Evolutionary conservation across 352 stramenopile genomes (phyloP), one percentile per base, ranked within the genome.

Genomic region (Globisporangium paddicum): DNA sequence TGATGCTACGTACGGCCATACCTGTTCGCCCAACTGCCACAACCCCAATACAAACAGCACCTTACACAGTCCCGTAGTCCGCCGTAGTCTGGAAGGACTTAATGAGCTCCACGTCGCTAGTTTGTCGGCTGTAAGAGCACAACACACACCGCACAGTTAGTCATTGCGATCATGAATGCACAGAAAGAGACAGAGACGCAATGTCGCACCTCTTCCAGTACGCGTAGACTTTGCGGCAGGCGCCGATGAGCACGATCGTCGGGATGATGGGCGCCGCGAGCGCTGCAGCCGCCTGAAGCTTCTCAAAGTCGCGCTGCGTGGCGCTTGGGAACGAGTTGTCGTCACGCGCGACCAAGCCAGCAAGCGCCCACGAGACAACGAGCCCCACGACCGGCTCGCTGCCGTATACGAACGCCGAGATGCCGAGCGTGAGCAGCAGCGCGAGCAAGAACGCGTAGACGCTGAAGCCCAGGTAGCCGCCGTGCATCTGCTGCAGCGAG

Each of bases 1-100:
- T 50, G 44, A 50, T 34, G 44, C 18, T 23, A 48, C 42, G 42
- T 30, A 30, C 42, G 28, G 42, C n/a, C 3, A 14, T 16, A 41
- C 48, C 32, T 37, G 7, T n/a, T 44, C 34, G 40, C 30, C 25
- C 50, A 57, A 57, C 50, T 57, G 50, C 3, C 50, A 57, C 21
- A 51, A 51, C 45, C 8, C n/a, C 45, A 10, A 37, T 34, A 34
- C 13, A 50, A 50, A 23, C 45, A 50, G n/a, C n/a, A 10, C 28
- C 8, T 72, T 60, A 84, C 23, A 84, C 74, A 5, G 74, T 84
- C 28, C 74, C 74, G 57, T 84, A 84, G 55, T 84, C 74, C 0
- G 74, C 62, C 9, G 64, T 69, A 0, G 72, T 84, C 62, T 84
- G 69, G 45, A 79, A 84, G 13, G 40, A 42, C 56, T 84, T 84